phyloP scores from a whole-genome alignment of 2,329 filamentous ascomycete species.

The Chaetomiaceae sp. region DNA sequence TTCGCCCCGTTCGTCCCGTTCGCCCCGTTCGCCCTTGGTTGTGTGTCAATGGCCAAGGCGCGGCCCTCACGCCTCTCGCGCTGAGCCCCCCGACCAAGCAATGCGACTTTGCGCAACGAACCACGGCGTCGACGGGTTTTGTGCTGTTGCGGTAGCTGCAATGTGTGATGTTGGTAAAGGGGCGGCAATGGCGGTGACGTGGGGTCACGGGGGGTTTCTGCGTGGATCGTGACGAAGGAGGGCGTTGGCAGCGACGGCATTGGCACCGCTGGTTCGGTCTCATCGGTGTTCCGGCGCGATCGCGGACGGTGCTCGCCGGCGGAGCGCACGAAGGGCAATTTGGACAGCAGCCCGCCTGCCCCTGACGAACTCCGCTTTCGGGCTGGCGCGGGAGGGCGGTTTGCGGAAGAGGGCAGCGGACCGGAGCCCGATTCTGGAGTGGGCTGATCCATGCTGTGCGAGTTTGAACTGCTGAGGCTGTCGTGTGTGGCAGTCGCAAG shows the following conservation, averaged over 20 bases:
- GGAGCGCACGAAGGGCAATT: constrained; percentile 60
- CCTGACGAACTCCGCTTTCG: constrained; percentile 42
- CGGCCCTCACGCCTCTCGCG: constrained; percentile 51
- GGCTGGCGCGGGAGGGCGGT: constrained; percentile 14
- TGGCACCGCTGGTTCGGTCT: constrained; percentile 22
- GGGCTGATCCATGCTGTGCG: constrained; percentile 17
- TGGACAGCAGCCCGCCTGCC: constrained; percentile 58
- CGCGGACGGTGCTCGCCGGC: constrained; percentile 27
- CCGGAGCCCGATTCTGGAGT: constrained; percentile 11
- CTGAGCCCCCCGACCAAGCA: constrained; percentile 68
- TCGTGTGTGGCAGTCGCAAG: too few species aligned
- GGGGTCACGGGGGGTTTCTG: constrained; percentile 17
- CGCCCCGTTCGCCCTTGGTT: constrained; percentile 19
- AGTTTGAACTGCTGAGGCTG: too few species aligned
- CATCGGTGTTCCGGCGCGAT: constrained; percentile 30
- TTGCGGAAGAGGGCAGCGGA: constrained; percentile 12
- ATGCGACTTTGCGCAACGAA: constrained; percentile 78
- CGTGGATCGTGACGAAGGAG: constrained; percentile 8
- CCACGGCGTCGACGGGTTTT: constrained; percentile 68
- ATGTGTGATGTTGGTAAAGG: constrained; percentile 32
- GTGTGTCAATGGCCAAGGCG: constrained; percentile 38
- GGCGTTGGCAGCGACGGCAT: constrained; percentile 6
- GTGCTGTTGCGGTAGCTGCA: constrained; percentile 42
- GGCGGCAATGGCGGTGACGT: constrained; percentile 28
- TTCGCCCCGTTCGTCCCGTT: neutral